phyloP scores from a whole-genome alignment of 139 green algal species.

The Chlorella sp. region DNA sequence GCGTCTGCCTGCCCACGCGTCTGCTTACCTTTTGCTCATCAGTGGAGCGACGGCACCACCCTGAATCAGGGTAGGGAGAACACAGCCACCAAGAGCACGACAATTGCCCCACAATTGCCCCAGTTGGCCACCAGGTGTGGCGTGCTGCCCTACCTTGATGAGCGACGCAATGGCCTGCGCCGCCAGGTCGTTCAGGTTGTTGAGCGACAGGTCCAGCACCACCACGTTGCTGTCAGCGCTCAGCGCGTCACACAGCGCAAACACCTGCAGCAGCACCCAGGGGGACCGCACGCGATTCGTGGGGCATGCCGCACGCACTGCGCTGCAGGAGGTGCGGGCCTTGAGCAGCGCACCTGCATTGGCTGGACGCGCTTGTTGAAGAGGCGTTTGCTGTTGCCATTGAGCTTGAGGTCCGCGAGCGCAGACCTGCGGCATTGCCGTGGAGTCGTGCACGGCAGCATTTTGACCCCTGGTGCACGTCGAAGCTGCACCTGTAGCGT shows the following conservation, averaged over 20 bases:
- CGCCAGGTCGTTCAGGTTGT: constrained; percentile 40
- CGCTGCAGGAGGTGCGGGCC: not conserved
- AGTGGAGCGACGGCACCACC: too few species aligned
- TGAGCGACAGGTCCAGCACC: constrained; percentile 35
- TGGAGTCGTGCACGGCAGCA: too few species aligned
- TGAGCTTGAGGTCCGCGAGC: constrained; percentile 15
- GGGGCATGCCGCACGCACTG: not conserved
- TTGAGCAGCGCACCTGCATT: constrained; percentile 32
- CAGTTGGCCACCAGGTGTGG: too few species aligned
- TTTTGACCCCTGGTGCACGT: too few species aligned
- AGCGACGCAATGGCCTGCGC: constrained; percentile 20
- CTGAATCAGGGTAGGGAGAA: too few species aligned
- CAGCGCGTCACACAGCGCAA: constrained; percentile 37
- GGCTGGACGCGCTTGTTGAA: constrained; percentile 36
- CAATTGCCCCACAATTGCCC: too few species aligned
- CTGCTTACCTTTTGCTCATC: too few species aligned
- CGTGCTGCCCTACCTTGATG: constrained; percentile 31
- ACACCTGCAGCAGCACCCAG: constrained; percentile 19
- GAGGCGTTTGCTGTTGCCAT: constrained; percentile 34
- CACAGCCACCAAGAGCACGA: too few species aligned
- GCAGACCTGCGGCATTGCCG: constrained; percentile 7
- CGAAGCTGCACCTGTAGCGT: too few species aligned
- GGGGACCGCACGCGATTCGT: not conserved
- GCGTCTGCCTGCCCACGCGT: too few species aligned
- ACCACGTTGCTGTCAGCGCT: constrained; percentile 17